Evolutionary conservation across 2,329 filamentous ascomycete genomes (phyloP), one percentile per base, ranked within the genome.

Genomic region (Hypoxylon sp.): DNA sequence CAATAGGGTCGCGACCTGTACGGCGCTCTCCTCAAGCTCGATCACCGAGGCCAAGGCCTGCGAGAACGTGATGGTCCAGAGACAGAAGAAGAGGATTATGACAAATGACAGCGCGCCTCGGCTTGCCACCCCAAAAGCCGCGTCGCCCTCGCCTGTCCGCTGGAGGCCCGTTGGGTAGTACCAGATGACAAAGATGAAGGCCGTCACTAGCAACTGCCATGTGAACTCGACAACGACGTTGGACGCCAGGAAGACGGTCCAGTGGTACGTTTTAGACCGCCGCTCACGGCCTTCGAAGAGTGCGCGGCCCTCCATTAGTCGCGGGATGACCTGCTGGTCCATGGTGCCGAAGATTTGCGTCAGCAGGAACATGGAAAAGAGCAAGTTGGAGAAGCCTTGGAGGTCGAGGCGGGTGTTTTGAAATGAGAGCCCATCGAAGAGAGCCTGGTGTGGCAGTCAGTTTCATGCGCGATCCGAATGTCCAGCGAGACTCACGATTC

Each of bases 351-450:
- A 96, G 84, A 95, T 89, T 70, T 93, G n/a, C 3, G 50, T 43
- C 1, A 67, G 17, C 3, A 69, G 50, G 59, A 71, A 73, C 1
- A 62, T 51, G 19, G 69, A 60, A 13, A 71, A 71, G 21, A 71
- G 11, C 2, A 49, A 90, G 81, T 94, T 94, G 78, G 93, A 90
- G 17, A 96, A 83, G 56, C 93, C 93, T 75, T 93, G 91, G 43
- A 90, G 85, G 11, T 87, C 89, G 79, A 89, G 89, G 30, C 70
- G 96, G 94, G 72, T 92, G 90, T 85, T 85, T 83, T 86, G 92
- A 79, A 95, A 93, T 36, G 90, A 89, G 77, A 94, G 92, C 23
- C 92, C 93, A 73, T 94, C 91, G 78, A 94, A 94, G 14, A 96
- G 84, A 4, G 89, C 81, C 65, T 70, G 21, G 45, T 30, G 17